Conservation (phyloP, 768 basidiomycete genomes). For the Suillus subalutaceus region DNA sequence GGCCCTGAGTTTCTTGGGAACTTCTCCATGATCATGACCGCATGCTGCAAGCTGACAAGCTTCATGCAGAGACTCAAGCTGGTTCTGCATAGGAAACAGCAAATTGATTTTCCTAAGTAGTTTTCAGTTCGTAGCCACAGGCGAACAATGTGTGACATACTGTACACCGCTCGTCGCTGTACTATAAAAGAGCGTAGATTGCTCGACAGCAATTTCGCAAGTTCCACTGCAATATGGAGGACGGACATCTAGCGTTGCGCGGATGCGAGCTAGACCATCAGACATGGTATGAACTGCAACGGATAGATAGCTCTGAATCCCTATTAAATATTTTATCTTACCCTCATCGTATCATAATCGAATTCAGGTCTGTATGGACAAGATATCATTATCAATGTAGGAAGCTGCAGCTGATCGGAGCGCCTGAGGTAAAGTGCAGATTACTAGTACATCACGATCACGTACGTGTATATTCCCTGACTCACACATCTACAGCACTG, state of each 20-base stretch:
- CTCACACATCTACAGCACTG: neutral
- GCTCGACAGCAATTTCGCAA: neutral
- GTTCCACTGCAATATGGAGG: slow-evolving; percentile 9
- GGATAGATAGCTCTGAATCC: neutral
- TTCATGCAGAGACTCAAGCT: slow-evolving; percentile 27
- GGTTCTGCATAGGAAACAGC: neutral
- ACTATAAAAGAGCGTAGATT: slow-evolving; percentile 1
- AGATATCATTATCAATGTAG: neutral
- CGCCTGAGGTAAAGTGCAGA: neutral
- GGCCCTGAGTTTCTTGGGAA: slow-evolving; percentile 45
- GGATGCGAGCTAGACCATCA: slow-evolving; percentile 13
- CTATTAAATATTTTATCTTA: neutral
- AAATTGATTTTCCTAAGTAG: neutral
- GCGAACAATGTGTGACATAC: neutral
- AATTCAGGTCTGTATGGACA: neutral
- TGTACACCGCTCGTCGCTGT: neutral
- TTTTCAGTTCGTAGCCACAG: neutral
- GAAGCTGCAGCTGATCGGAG: neutral
- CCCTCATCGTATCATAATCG: neutral
- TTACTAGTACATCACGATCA: neutral
- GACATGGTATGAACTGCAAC: slow-evolving; percentile 5
- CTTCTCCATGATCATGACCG: slow-evolving; percentile 37
- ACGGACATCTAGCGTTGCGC: neutral
- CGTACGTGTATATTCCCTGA: neutral
- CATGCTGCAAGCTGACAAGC: slow-evolving; percentile 46